Evolutionary conservation across 352 stramenopile species (phyloP), one percentile per base, ranked within the genome.

Genomic region (Globisporangium alternatum): DNA sequence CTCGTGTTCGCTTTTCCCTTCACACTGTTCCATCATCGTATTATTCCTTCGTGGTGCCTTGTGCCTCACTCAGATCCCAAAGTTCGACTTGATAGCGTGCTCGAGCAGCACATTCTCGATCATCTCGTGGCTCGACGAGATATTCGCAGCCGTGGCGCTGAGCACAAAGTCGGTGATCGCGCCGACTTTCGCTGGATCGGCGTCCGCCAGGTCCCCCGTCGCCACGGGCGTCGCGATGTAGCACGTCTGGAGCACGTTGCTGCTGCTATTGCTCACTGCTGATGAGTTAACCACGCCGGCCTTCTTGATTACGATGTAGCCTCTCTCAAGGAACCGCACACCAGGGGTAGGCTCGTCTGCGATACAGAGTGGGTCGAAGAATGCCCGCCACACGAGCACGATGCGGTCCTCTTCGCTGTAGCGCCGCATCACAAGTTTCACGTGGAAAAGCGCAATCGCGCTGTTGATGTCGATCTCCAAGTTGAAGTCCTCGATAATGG

Each of bases 331-430:
- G 47, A 90, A 87, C 52, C 77, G 66, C 2, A 72, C 75, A 2
- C 75, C 80, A 5, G 67, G 43, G 13, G 78, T 62, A 7, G 68
- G 75, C 22, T 78, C 68, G 37, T 76, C 66, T 17, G 66, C 66
- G 64, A 90, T 84, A 65, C 72, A 71, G 25, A 80, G 58, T 3
- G 75, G 74, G 31, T 87, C 70, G 53, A 81, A 78, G 63, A 81
- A 75, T 13, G 77, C 75, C 44, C 68, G 69, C 79, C 79, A 90
- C 13, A 85, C 79, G 25, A 90, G 74, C 53, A 87, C 74, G 2
- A 86, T 60, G 17, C 77, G 77, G n/a, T 74, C 61, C n/a, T 73
- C 48, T 60, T 90, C 77, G 2, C 74, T 61, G 54, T 78, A 87
- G 35, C 74, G 69, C n/a, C 76, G 75, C 31, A 80, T 51, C 28